Conservation (phyloP, 129 eudicot genomes). For the Artemisia argyi region DNA sequence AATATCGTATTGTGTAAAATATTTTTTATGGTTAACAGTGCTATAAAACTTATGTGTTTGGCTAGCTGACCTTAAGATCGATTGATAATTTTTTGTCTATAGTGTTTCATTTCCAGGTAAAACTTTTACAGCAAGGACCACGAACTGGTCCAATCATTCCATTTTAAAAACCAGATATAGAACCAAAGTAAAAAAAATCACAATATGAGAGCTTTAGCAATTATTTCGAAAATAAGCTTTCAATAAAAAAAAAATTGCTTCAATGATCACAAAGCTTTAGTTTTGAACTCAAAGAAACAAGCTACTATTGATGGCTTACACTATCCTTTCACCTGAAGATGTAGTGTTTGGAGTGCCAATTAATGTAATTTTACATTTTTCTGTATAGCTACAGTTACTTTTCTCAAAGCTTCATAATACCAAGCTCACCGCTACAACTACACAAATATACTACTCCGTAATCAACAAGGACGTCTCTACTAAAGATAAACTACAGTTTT, state of each 20-base stretch:
- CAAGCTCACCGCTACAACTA: not conserved
- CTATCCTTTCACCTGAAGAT: no score
- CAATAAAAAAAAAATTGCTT: no score
- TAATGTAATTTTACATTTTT: no score
- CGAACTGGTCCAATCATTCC: not conserved
- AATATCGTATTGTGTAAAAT: constrained; percentile 16
- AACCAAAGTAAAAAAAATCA: no score
- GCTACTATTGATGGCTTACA: no score
- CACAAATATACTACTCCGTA: not conserved
- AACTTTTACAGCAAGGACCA: not conserved
- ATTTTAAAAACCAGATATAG: not conserved
- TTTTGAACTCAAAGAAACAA: no score
- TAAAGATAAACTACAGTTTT: not conserved
- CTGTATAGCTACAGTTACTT: no score
- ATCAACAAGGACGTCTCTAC: constrained; percentile 7
- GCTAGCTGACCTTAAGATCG: constrained; percentile 8
- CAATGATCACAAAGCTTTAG: no score
- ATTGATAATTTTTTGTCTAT: constrained; percentile 5
- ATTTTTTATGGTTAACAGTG: not conserved
- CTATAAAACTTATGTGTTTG: not conserved
- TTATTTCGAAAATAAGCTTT: no score
- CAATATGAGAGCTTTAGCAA: no score
- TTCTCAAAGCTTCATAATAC: no score
- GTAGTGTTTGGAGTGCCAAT: no score
- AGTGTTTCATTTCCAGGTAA: not conserved